These are phyloP conservation scores for Colletotrichum lupini DNA, from an alignment of 2,329 filamentous ascomycete genomes.

Conservation along the genomic window DNA sequence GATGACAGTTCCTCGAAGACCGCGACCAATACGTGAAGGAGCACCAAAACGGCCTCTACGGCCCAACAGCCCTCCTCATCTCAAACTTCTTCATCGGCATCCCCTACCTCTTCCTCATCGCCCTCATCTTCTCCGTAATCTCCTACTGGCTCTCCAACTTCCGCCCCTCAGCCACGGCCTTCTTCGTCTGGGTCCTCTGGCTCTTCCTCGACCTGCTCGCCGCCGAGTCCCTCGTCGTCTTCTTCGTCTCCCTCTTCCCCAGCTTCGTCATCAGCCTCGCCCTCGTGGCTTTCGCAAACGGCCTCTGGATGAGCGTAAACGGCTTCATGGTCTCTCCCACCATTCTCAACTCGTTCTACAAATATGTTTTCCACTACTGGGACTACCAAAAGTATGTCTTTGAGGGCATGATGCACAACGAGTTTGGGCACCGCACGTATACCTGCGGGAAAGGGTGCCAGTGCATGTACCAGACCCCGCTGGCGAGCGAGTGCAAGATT, in stretches of 20 bases:
- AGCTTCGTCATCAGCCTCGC: constrained; percentile 85
- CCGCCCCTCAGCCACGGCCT: constrained; percentile 70
- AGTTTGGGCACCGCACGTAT: constrained; percentile 76
- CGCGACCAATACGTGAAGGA: constrained; percentile 79
- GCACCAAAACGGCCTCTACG: constrained; percentile 83
- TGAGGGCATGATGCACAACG: constrained; percentile 93
- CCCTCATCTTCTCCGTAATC: constrained; percentile 79
- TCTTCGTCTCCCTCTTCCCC: constrained; percentile 78
- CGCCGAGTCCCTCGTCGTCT: constrained; percentile 83
- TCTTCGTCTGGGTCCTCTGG: constrained; percentile 86
- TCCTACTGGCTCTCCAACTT: constrained; percentile 87
- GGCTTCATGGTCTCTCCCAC: constrained; percentile 82
- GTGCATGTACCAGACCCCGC: constrained; percentile 77
- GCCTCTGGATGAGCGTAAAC: constrained; percentile 88
- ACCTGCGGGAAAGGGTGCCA: constrained; percentile 67
- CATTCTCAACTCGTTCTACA: constrained; percentile 84
- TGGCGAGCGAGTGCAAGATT: constrained; percentile 75
- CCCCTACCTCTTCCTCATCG: constrained; percentile 83
- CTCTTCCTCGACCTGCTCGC: constrained; percentile 86
- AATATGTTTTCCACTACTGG: constrained; percentile 89
- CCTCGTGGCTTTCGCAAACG: constrained; percentile 85
- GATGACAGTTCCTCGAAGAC: constrained; percentile 75
- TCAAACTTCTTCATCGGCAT: constrained; percentile 86
- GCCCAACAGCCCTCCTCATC: constrained; percentile 76
- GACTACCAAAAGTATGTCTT: constrained; percentile 91